Evolutionary conservation across 2,329 filamentous ascomycete genomes (phyloP).

Genomic region (Alternaria rosae): DNA sequence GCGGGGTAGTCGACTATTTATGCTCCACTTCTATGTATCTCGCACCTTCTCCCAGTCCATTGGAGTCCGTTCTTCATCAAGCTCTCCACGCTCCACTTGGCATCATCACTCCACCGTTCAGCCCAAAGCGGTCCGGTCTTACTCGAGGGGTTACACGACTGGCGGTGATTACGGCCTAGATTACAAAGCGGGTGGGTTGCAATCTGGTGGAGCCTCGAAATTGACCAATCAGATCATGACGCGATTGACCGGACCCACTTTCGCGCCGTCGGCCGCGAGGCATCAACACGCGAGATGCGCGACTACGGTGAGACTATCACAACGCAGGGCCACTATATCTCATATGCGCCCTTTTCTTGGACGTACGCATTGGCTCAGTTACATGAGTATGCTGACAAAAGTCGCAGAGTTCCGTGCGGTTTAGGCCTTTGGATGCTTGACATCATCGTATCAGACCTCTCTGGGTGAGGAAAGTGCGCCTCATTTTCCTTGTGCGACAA

Average conservation of each 20-base stretch:
- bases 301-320: neutral
- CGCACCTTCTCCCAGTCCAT: neutral
- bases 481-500: neutral
- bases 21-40: neutral
- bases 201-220: neutral
- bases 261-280: neutral
- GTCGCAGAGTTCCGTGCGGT: neutral
- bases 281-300: neutral
- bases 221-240: neutral
- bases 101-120: neutral
- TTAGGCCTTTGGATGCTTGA: neutral
- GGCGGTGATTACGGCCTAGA: neutral
- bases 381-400: neutral
- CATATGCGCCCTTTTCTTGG: neutral
- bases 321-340: neutral
- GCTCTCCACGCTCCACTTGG: neutral
- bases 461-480: neutral
- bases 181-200: slow-evolving; percentile 1
- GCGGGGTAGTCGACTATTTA: slow-evolving; percentile 1
- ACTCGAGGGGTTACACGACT: neutral
- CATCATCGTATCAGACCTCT: neutral
- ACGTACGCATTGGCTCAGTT: neutral
- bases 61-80: neutral
- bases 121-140: neutral
- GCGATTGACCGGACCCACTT: neutral